Percentiles rank a stretch among this genome's conserved stretches.
Conservation (phyloP, 257 asterid genomes). For the Osmanthus fragrans region DNA sequence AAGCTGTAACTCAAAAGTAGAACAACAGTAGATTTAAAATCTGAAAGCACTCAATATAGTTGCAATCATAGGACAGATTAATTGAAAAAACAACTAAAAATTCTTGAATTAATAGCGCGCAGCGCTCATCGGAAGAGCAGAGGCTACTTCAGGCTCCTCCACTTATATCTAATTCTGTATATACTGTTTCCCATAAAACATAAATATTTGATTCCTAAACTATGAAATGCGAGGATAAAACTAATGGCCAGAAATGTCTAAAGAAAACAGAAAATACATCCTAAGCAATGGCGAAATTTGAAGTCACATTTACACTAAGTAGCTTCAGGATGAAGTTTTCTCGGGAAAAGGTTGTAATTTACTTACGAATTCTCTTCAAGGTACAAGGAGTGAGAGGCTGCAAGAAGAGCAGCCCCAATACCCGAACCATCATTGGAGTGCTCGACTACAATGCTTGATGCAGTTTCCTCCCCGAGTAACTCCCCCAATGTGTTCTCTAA, state of each 20-base stretch:
- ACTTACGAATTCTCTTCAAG: slow-evolving; percentile 23
- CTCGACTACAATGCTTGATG: slow-evolving; percentile 43
- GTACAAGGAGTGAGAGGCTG: slow-evolving; percentile 72
- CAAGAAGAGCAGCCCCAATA: slow-evolving; percentile 90
- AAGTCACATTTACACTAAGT: background rate
- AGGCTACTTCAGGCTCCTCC: background rate
- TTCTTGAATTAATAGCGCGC: background rate
- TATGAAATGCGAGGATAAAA: background rate
- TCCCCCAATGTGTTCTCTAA: slow-evolving; percentile 61
- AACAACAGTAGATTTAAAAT: too few species aligned
- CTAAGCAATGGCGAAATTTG: background rate
- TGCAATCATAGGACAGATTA: background rate
- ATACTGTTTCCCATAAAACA: background rate
- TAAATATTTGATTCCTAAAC: background rate
- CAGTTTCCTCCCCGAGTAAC: slow-evolving; percentile 53
- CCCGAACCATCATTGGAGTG: slow-evolving; percentile 92
- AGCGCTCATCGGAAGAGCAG: background rate
- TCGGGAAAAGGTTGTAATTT: background rate
- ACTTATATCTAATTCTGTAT: background rate
- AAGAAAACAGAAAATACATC: background rate
- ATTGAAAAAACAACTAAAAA: background rate
- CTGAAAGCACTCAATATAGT: background rate
- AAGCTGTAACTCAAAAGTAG: background rate
- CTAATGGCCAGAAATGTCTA: background rate
- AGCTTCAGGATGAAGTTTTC: background rate